Evolutionary conservation across 352 stramenopile species (phyloP).

Genomic region (Pythium volutum): DNA sequence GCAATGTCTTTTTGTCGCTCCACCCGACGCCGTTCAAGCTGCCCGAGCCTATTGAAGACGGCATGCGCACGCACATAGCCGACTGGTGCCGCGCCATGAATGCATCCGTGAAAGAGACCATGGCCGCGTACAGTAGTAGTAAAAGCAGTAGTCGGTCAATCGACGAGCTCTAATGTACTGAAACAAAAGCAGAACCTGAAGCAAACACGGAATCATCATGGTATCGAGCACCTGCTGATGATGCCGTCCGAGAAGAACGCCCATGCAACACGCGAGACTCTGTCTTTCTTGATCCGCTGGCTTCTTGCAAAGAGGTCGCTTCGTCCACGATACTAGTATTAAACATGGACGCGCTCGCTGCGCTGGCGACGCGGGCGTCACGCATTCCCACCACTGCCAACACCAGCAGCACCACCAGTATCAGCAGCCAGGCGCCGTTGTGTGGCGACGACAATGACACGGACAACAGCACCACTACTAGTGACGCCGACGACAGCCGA

Average conservation of each 20-base stretch:
- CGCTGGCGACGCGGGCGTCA: not conserved
- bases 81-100: constrained; percentile 2
- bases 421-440: not conserved
- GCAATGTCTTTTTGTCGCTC: not conserved
- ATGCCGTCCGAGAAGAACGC: too few species aligned
- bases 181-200: too few species aligned
- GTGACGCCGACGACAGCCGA: not conserved
- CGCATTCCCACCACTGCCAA: not conserved
- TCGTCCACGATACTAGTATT: too few species aligned
- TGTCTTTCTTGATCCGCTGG: too few species aligned
- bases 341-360: not conserved
- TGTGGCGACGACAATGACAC: not conserved
- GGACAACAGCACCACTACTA: not conserved
- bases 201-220: too few species aligned
- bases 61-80: constrained; percentile 1
- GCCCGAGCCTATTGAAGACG: not conserved
- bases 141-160: not conserved
- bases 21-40: constrained; percentile 1
- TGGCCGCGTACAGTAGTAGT: not conserved
- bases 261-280: too few species aligned
- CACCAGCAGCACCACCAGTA: not conserved
- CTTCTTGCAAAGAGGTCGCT: too few species aligned
- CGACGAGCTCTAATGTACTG: not conserved
- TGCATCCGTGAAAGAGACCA: not conserved
- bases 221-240: too few species aligned